A percentile compares a stretch with the other conserved stretches of the same genome.
Evolutionary conservation across 352 stramenopile genomes (phyloP).

Genomic region (Pythium aristosporum): DNA sequence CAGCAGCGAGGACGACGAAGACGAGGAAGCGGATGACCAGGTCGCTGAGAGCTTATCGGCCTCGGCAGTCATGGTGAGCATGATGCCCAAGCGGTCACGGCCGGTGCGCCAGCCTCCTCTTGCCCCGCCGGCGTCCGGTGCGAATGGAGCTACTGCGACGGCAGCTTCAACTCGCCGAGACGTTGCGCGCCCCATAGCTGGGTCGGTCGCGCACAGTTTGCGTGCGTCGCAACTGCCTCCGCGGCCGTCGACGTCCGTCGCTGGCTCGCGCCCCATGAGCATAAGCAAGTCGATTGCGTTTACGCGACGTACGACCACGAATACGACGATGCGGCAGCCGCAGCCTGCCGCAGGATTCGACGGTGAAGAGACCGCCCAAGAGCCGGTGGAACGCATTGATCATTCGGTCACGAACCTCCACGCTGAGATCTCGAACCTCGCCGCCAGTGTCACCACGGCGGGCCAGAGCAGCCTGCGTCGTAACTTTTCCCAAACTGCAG

Average conservation of each 20-base stretch:
- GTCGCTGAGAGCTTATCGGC: constrained; percentile 28
- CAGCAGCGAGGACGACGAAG: constrained; percentile 25
- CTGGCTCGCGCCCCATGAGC: constrained; percentile 56
- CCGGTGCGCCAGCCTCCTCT: constrained; percentile 14
- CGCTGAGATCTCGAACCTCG: constrained; percentile 80
- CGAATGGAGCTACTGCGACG: not conserved
- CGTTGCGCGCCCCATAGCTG: constrained; percentile 14
- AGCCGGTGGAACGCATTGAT: constrained; percentile 64
- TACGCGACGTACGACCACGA: constrained; percentile 24
- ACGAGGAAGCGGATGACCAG: constrained; percentile 5
- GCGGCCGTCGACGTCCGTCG: constrained; percentile 53
- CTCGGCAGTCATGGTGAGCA: constrained; percentile 31
- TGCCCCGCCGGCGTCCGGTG: constrained; percentile 2
- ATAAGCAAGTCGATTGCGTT: constrained; percentile 83
- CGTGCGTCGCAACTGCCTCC: constrained; percentile 36
- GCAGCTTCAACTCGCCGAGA: not conserved
- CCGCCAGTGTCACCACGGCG: constrained; percentile 73
- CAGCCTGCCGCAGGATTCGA: constrained; percentile 21
- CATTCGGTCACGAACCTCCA: constrained; percentile 74
- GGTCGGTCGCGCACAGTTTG: constrained; percentile 13
- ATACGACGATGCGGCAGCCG: not conserved
- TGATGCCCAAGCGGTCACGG: constrained; percentile 26
- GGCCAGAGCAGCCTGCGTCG: constrained; percentile 70
- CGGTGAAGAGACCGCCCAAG: constrained; percentile 39
- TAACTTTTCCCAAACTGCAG: constrained; percentile 65